Evolutionary conservation across 371 early-diverging fungal species (phyloP), one percentile per base, ranked within the genome.

Genomic region (Coemansia sp.): DNA sequence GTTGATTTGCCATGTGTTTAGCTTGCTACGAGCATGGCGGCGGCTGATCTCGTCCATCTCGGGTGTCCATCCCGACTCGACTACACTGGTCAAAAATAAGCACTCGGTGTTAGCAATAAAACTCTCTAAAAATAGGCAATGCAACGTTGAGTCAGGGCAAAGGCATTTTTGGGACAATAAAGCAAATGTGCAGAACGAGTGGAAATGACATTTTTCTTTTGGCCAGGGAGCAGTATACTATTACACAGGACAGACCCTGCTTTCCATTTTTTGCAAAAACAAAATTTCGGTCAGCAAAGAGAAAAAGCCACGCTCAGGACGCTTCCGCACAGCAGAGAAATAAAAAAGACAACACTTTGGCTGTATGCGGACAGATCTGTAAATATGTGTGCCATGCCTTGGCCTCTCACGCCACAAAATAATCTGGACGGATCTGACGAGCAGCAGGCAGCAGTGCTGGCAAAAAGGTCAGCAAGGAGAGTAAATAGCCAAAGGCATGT

Each of bases 61-160:
- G 6, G 89, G 88, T 3, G 91, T 93, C 96, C 96, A 97, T 0
- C 96, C 96, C 0, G 94, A 90, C 78, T 96, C 95, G 64, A 75
- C 91, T 89, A 80, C 51, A 62, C 23, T 23, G 51, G 52, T 51
- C 56, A 56, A 18, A 26, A 28, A 51, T 37, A 12, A 44, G 44
- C 44, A 44, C 44, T 16, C 44, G 44, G 44, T n/a, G 54, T 16
- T 21, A 54, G 28, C 28, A 54, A 54, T 54, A 28, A 5, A 25
- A 18, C 50, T 16, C 50, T 48, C 50, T 48, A 54, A 54, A 26
- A 54, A 53, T 53, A 53, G 25, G 18, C 50, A 18, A 48, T 48
- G n/a, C 50, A 8, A n/a, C 5, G 44, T 44, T 44, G 16, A 16
- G 44, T 37, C 37, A 37, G 9, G 37, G 37, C 37, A 37, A 37